Conservation (phyloP, 2,329 filamentous ascomycete genomes). For the Neonectria coccinea region DNA sequence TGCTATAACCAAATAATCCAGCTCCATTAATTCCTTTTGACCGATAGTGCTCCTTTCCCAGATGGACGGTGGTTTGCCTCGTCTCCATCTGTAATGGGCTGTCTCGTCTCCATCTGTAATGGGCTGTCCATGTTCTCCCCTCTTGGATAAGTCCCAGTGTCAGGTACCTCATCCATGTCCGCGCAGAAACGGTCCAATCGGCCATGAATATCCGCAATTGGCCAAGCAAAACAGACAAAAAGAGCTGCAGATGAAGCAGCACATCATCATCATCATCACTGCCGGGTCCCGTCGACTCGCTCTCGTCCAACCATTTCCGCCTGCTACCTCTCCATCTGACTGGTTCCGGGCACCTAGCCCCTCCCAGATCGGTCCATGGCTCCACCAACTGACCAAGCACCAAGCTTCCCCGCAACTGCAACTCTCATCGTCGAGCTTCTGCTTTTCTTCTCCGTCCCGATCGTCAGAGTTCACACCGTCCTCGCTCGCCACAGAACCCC, state of each 20-base stretch:
- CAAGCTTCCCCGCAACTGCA: constrained; percentile 44
- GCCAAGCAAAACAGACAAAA: constrained; percentile 14
- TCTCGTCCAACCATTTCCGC: constrained; percentile 28
- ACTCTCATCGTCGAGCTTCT: constrained; percentile 17
- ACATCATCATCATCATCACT: constrained; percentile 29
- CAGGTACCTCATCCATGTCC: neutral
- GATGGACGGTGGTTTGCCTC: neutral
- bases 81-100: neutral
- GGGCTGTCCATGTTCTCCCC: neutral
- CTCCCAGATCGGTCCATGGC: constrained; percentile 38
- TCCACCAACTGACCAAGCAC: constrained; percentile 25
- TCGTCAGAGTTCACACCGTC: constrained; percentile 47
- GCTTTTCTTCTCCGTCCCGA: constrained; percentile 41
- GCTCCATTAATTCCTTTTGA: neutral
- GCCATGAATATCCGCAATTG: constrained; percentile 18
- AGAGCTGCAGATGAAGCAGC: constrained; percentile 12
- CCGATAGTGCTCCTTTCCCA: neutral
- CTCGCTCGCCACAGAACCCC: constrained; percentile 25
- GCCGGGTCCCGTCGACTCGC: constrained; percentile 14
- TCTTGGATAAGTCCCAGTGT: neutral
- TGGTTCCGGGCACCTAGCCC: constrained; percentile 30
- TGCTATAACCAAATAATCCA: neutral
- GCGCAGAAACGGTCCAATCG: constrained; percentile 10
- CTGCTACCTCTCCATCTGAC: constrained; percentile 29
- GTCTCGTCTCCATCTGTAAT: neutral